phyloP scores from a whole-genome alignment of 441 rosid genomes.

The Erodium texanum region DNA sequence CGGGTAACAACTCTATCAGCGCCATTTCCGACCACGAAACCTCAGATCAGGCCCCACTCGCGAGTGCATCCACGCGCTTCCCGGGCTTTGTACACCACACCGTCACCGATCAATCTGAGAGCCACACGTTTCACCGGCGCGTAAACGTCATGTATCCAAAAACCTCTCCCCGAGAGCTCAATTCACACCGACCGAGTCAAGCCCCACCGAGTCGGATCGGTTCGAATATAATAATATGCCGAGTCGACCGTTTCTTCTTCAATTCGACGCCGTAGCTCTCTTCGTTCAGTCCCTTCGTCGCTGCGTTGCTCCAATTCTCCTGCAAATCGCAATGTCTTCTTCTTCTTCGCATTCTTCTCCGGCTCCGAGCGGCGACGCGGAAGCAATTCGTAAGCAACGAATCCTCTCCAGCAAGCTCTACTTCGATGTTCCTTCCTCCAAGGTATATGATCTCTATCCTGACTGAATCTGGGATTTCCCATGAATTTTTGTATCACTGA shows the following conservation, averaged over 20 bases:
- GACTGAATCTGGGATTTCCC: background rate
- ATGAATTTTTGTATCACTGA: background rate
- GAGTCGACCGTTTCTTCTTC: conserved; percentile 30
- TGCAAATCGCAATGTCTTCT: conserved; percentile 25
- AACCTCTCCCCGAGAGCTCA: too few species aligned
- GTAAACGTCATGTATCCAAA: too few species aligned
- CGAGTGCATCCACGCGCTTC: background rate
- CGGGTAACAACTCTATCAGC: too few species aligned
- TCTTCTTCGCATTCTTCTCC: conserved; percentile 21
- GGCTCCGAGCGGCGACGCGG: conserved; percentile 23
- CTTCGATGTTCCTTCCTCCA: conserved; percentile 40
- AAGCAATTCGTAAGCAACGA: conserved; percentile 44
- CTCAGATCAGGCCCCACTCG: background rate
- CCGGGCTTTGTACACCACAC: background rate
- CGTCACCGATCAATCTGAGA: background rate
- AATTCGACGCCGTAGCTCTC: conserved; percentile 24
- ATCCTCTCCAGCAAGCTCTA: conserved; percentile 75
- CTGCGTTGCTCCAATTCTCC: conserved; percentile 20
- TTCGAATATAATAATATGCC: background rate
- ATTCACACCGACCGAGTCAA: background rate
- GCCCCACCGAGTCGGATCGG: background rate
- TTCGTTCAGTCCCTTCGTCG: conserved; percentile 10
- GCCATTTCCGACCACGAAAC: too few species aligned
- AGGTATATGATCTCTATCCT: conserved; percentile 25
- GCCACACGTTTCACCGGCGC: background rate